Percentiles rank a stretch among this genome's conserved stretches.
Conservation (phyloP, 768 basidiomycete genomes). For the Sarcomyxa edulis region DNA sequence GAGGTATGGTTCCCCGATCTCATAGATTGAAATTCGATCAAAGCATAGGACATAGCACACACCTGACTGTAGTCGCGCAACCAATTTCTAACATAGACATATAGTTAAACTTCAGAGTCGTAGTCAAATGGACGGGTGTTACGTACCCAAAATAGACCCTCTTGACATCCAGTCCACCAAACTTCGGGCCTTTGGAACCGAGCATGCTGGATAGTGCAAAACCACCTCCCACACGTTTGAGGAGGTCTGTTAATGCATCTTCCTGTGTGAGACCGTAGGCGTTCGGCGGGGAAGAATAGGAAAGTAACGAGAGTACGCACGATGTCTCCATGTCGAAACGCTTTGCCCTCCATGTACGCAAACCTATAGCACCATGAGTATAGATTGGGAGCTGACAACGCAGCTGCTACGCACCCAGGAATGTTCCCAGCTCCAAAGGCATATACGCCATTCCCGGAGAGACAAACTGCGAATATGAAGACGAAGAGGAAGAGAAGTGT, state of each 20-base stretch:
- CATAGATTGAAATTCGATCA: background rate
- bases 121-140: background rate
- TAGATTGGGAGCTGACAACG: slow-evolving; percentile 10
- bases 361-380: slow-evolving; percentile 38
- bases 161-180: slow-evolving; percentile 77
- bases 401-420: slow-evolving; percentile 45
- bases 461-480: slow-evolving; percentile 48
- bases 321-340: slow-evolving; percentile 89
- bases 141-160: slow-evolving; percentile 76
- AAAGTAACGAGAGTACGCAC: slow-evolving; percentile 32
- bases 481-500: slow-evolving; percentile 40
- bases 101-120: slow-evolving; percentile 3
- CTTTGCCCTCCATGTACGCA: slow-evolving; percentile 81
- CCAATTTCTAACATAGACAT: slow-evolving; percentile 57
- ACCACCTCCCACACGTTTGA: slow-evolving; percentile 49
- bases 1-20: background rate
- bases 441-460: slow-evolving; percentile 53
- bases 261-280: no score
- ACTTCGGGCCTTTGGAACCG: slow-evolving; percentile 59
- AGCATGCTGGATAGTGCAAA: slow-evolving; percentile 57
- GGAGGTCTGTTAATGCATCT: slow-evolving; percentile 56
- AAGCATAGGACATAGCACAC: slow-evolving; percentile 3
- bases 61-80: slow-evolving; percentile 84
- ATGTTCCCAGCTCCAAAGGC: slow-evolving; percentile 88
- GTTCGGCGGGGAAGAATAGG: no score